Evolutionary conservation across 2,329 filamentous ascomycete genomes (phyloP), one percentile per base, ranked within the genome.

Genomic region (Arthrobotrys sphaeroides): DNA sequence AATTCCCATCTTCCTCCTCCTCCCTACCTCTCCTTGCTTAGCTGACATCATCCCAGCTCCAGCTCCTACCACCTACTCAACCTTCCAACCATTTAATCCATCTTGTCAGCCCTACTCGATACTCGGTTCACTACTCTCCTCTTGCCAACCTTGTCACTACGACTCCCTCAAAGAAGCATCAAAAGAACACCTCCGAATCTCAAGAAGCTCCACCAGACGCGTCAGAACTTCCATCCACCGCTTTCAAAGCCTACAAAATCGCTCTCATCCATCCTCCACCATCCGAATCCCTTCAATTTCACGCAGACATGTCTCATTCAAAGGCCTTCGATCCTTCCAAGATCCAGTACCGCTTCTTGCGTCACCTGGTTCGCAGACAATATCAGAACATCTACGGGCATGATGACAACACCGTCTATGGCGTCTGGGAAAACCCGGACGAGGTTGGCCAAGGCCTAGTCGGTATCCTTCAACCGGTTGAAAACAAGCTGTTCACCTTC

Each of bases 181-280:
- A 38, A n/a, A n/a, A n/a, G 5, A 42, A 7, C 12, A 49, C 20
- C 22, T 31, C 59, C 0, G 12, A 36, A 3, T 28, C 40, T 3
- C 45, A 60, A n/a, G 38, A 49, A 33, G 28, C 26, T 13, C 45
- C 47, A 12, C 40, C 45, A 40, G 62, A 68, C 20, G 26, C 26
- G 4, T 7, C 36, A 28, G 12, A 40, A 36, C 57, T 33, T 18
- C 42, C 28, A 5, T 13, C 53, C 0, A 75, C 72, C 20, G 62
- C 73, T 9, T 77, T 77, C 60, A 77, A 72, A 47, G 73, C 73
- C 9, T 77, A 77, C 60, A 77, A 77, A 36, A 36, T 77, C 18
- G 49, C 65, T 5, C 60, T 77, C 1, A 66, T 72, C 43, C 66
- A 77, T 22, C 73, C 73, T 26, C 66, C 73, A 2, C 73, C 66